These are phyloP conservation scores for Alternaria ventricosa DNA, from an alignment of 2,329 filamentous ascomycete species.

Conservation along the genomic window DNA sequence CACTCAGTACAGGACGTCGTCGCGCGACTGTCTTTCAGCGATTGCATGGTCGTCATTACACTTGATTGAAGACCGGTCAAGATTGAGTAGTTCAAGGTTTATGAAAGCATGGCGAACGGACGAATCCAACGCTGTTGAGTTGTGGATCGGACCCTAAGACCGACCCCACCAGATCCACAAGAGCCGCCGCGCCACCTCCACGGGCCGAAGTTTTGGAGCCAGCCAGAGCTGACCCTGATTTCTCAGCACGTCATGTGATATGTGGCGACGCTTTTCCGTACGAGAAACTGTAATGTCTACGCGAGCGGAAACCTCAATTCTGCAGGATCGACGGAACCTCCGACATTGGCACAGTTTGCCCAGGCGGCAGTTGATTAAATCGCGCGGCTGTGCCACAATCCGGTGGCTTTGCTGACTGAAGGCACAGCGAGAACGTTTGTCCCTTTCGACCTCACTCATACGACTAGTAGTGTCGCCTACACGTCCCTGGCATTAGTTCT, in stretches of 20 bases:
- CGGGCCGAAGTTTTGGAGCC: neutral
- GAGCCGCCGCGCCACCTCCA: constrained; percentile 11
- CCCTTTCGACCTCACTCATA: neutral
- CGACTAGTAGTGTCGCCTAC: neutral
- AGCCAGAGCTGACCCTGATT: neutral
- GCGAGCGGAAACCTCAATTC: neutral
- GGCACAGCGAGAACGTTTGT: neutral
- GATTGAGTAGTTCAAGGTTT: neutral
- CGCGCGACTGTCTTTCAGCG: constrained; percentile 31
- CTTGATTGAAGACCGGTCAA: neutral
- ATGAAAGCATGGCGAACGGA: constrained; percentile 4
- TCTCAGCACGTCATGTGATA: constrained; percentile 8
- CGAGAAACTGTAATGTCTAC: neutral
- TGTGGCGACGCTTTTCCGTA: neutral
- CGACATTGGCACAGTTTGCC: neutral
- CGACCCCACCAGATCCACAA: constrained; percentile 9
- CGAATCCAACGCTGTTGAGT: constrained; percentile 3
- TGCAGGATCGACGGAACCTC: neutral
- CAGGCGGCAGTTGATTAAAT: neutral
- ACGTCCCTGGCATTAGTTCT: neutral
- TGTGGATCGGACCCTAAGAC: constrained; percentile 3
- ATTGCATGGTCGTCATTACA: constrained; percentile 23
- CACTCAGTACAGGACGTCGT: constrained; percentile 55
- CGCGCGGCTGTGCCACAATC: neutral
- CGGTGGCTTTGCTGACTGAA: neutral